phyloP scores from a whole-genome alignment of 345 rosid species.

The Corchorus capsularis region DNA sequence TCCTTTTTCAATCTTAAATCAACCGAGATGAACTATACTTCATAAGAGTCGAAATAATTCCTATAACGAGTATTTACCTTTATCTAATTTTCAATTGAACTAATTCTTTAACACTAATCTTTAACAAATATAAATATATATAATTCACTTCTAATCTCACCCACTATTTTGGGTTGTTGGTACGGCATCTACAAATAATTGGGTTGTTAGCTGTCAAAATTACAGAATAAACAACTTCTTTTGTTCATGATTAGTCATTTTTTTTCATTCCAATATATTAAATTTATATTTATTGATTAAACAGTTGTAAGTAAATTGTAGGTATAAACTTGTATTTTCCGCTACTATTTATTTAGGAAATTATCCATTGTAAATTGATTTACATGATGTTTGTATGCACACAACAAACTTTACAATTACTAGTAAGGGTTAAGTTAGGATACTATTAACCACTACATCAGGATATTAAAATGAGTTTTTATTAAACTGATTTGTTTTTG shows the following conservation, averaged over 20 bases:
- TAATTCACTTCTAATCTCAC: not conserved
- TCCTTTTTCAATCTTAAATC: no score
- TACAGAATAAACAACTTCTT: not conserved
- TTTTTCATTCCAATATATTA: not conserved
- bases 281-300: not conserved
- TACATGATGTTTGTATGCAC: not conserved
- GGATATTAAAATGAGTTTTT: no score
- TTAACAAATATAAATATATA: no score
- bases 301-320: not conserved
- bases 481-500: no score
- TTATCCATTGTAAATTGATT: not conserved
- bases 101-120: no score
- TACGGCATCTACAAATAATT: not conserved
- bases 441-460: not conserved
- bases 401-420: not conserved
- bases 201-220: not conserved
- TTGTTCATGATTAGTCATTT: not conserved
- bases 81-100: no score
- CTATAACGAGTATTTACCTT: no score
- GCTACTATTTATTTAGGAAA: not conserved
- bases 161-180: not conserved
- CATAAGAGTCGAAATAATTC: no score
- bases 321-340: not conserved
- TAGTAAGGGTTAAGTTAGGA: no score
- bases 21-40: no score